Base-by-base conservation (phyloP, 2,329 filamentous ascomycete species). In the Botryotinia calthae region DNA sequence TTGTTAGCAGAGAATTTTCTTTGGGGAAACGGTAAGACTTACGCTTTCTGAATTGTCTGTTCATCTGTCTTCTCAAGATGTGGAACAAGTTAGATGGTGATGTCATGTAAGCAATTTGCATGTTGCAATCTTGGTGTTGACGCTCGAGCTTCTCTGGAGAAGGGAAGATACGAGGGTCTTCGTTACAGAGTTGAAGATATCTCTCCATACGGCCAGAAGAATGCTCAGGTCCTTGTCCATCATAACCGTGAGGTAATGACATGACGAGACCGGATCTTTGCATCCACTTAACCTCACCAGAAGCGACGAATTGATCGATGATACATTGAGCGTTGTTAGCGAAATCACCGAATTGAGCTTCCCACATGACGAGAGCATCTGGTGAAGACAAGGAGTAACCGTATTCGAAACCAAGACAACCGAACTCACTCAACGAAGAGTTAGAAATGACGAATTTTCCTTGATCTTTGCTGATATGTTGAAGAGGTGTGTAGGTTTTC, bases 281-380 rank as follows among this genome's bases (percentile, higher is more conserved):
- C 84, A 98, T 92, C 96, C 96, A 99, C 86, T 99, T 99, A 77
- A 93, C 91, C 85, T 99, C 96, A 81, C 96, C 96, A 75, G 96
- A 98, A 68, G 96, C 95, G 79, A 99, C 91, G 85, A 99, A 99
- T 84, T 99, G 96, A 83, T 99, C 96, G 81, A 99, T 97, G 84
- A 99, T 97, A 83, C 94, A 97, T 85, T 99, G 96, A 61, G 96
- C 95, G 81, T 98, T 99, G 88, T 99, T 99, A 87, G 96, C 96
- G 80, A 99, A 99, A 84, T 99, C 96, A 87, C 96, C 96, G 81
- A 99, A 99, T 84, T 99, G 96, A 54, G 96, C 96, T 85, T 99
- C 96, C 96, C 96, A 99, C 90, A 99, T 97, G 79, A 99, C 95
- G 40, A 99, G 89, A 54, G 96, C 95, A 82, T 98, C 97, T 73